These are phyloP conservation scores for Fomes fomentarius DNA, from an alignment of 1,284 basidiomycete species.

Conservation along the genomic window DNA sequence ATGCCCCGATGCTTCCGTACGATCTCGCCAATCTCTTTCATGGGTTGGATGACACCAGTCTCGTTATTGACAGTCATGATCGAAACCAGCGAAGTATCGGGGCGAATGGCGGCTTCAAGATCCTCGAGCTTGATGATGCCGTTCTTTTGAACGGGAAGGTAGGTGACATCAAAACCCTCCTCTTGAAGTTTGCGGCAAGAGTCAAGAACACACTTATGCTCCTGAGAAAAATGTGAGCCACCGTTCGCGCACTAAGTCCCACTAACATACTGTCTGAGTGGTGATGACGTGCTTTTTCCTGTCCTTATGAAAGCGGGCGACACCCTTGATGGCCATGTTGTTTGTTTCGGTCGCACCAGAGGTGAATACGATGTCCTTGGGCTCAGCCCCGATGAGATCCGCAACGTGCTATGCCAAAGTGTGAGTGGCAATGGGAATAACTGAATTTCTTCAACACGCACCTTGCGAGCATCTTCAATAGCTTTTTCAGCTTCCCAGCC, in stretches of 20 bases:
- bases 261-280: conserved; percentile 76
- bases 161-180: conserved; percentile 98
- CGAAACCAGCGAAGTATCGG: conserved; percentile 52
- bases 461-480: conserved; percentile 90
- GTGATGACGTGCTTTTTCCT: conserved; percentile 93
- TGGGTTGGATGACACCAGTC: conserved; percentile 97
- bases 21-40: conserved; percentile 92
- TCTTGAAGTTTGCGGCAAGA: conserved; percentile 95
- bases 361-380: conserved; percentile 98
- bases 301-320: conserved; percentile 92
- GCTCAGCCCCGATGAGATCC: conserved; percentile 89
- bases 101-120: conserved; percentile 38
- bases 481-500: conserved; percentile 99
- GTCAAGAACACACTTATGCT: conserved; percentile 99
- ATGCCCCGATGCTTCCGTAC: conserved; percentile 85
- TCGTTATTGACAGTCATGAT: conserved; percentile 99
- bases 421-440: no score
- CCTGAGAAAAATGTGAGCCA: conserved; percentile 51
- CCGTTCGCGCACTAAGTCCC: background rate
- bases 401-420: conserved; percentile 72
- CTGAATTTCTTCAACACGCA: conserved; percentile 37
- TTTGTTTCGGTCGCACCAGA: conserved; percentile 98
- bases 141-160: conserved; percentile 90
- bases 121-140: conserved; percentile 67
- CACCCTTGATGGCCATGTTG: conserved; percentile 98